Evolutionary conservation across 2,329 filamentous ascomycete genomes (phyloP).

Genomic region (Phaeoacremonium minimum): DNA sequence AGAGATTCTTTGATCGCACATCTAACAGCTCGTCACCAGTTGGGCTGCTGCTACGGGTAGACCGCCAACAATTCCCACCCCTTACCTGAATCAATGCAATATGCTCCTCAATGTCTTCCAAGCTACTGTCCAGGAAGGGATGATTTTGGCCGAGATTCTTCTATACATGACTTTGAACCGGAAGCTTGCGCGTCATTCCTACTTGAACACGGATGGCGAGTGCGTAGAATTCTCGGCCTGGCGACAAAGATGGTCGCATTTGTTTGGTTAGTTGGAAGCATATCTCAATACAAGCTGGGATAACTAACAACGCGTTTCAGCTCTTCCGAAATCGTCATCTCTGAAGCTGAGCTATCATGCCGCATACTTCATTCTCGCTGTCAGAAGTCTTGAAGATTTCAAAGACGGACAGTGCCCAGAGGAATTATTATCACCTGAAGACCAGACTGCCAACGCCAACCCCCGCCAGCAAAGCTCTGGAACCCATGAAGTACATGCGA

Average conservation of each 20-base stretch:
- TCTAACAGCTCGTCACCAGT: not conserved
- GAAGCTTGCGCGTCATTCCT: slow-evolving; percentile 3
- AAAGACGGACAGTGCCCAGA: not conserved
- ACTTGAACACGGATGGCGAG: slow-evolving; percentile 2
- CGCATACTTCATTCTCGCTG: slow-evolving; percentile 4
- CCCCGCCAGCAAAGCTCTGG: not conserved
- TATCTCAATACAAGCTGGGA: too few species aligned
- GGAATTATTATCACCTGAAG: not conserved
- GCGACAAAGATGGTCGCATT: slow-evolving; percentile 2
- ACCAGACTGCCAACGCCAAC: not conserved
- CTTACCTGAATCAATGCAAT: slow-evolving; percentile 4
- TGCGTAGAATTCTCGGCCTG: slow-evolving; percentile 2
- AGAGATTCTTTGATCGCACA: too few species aligned
- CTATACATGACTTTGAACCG: slow-evolving; percentile 2
- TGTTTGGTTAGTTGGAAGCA: slow-evolving; percentile 1
- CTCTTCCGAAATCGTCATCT: not conserved
- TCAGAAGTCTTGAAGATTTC: slow-evolving; percentile 3
- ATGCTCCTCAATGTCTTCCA: slow-evolving; percentile 2
- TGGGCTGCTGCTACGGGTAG: slow-evolving; percentile 2
- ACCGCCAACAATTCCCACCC: slow-evolving; percentile 1
- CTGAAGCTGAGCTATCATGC: slow-evolving; percentile 4
- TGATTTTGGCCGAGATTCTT: slow-evolving; percentile 3
- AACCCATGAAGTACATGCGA: not conserved
- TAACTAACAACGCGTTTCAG: not conserved
- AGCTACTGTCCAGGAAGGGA: slow-evolving; percentile 2